phyloP scores from a whole-genome alignment of 495 filamentous ascomycete species.

The Xanthoparmelia taractica region DNA sequence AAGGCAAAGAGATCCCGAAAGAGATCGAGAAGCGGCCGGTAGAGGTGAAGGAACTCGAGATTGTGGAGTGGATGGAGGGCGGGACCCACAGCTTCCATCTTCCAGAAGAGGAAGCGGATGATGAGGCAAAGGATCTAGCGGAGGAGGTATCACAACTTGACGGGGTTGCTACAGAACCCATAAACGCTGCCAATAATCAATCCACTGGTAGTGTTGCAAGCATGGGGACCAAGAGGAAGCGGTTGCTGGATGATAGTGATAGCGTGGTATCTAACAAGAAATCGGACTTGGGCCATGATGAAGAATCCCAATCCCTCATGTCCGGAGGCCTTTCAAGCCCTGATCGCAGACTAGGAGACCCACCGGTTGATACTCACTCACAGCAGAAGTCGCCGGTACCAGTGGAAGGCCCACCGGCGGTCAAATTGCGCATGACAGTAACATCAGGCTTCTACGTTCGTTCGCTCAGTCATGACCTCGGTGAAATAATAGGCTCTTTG shows the following conservation, averaged over 20 bases:
- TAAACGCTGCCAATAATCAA: constrained; percentile 22
- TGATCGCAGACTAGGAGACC: neutral
- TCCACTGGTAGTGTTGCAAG: constrained; percentile 1
- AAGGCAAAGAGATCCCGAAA: constrained; percentile 71
- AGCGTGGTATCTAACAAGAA: constrained; percentile 13
- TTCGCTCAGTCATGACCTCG: constrained; percentile 85
- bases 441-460: constrained; percentile 97
- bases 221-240: constrained; percentile 29
- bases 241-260: constrained; percentile 28
- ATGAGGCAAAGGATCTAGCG: constrained; percentile 62
- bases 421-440: constrained; percentile 81
- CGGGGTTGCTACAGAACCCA: constrained; percentile 23
- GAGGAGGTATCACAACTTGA: constrained; percentile 55
- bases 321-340: constrained; percentile 41
- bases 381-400: constrained; percentile 32
- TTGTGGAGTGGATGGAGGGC: constrained; percentile 82
- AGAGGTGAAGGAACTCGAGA: constrained; percentile 62
- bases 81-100: constrained; percentile 64
- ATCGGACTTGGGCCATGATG: constrained; percentile 14
- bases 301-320: constrained; percentile 31
- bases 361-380: constrained; percentile 30
- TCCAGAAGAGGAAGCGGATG: constrained; percentile 65
- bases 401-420: constrained; percentile 57
- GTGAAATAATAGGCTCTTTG: constrained; percentile 68
- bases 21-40: constrained; percentile 78